Base-by-base conservation (phyloP, 2,329 filamentous ascomycete genomes). In the Intubia oerlemansii region DNA sequence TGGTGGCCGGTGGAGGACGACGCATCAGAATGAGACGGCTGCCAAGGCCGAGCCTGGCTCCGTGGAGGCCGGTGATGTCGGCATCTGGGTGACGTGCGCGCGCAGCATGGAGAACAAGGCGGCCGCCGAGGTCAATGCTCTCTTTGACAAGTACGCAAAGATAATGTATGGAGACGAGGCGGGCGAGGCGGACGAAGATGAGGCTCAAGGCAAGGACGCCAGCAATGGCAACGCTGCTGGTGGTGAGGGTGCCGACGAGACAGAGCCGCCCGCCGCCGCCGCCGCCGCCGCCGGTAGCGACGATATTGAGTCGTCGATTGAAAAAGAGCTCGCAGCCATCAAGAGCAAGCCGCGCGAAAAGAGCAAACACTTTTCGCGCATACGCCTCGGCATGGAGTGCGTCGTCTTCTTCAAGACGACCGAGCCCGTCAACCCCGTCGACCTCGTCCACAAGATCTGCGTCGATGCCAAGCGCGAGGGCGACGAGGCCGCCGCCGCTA, bases 61-160 rank as follows among this genome's bases (percentile, higher is more conserved):
- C 10, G 49, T 82, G 27, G 65, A 77, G 39, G 55, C 72, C 5
- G 75, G 76, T 5, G 74, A 82, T 41, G 55, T 60, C 29, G 78
- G 78, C 5, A 69, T 85, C 33, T 85, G 76, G 75, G 71, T 73
- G 17, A 82, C 77, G 0, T 84, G 75, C 44, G 67, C 73, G 29
- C 64, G 73, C 43, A 66, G 66, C 38, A 73, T 76, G 53, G 75
- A 79, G 48, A 57, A 56, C 24, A 74, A 70, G 47, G 74, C 76
- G 10, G 61, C 75, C 3, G 54, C 59, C 28, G 78, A 85, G 44
- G 57, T 82, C 36, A 58, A 57, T 32, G 50, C 62, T 3, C 17
- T 32, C 7, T 36, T 32, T 34, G n/a, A 34, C 4, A 17, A 25
- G 67, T 79, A 78, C 41, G 72, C 66, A 14, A 62, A 74, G 38